Evolutionary conservation across 1,284 basidiomycete genomes (phyloP).

Genomic region (Trichosporon sp.): DNA sequence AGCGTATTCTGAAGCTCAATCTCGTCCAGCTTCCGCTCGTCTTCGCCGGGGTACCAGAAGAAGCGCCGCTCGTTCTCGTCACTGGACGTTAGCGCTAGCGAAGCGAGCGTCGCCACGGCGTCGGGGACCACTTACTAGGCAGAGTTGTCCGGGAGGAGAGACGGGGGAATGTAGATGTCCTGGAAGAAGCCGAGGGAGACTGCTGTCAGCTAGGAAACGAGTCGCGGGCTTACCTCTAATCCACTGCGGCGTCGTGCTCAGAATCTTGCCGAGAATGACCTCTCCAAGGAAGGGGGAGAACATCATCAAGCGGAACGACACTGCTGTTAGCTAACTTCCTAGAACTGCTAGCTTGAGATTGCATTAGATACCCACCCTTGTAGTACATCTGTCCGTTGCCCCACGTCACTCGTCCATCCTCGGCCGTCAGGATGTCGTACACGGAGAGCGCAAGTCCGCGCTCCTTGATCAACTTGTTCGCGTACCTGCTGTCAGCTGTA

Average conservation of each 20-base stretch:
- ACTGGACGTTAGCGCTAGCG: constrained; percentile 21
- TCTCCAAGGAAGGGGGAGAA: constrained; percentile 91
- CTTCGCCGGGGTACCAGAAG: constrained; percentile 72
- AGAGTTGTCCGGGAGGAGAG: constrained; percentile 64
- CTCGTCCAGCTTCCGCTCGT: constrained; percentile 54
- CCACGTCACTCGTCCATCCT: constrained; percentile 90
- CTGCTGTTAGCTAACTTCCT: constrained; percentile 58
- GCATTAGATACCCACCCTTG: constrained; percentile 65
- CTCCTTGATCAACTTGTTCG: constrained; percentile 88
- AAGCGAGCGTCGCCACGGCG: too few relatives aligned
- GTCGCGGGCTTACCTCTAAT: constrained; percentile 67
- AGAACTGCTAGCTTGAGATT: not conserved
- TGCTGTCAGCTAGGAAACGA: constrained; percentile 50
- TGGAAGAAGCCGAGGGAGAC: constrained; percentile 92
- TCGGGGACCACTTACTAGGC: constrained; percentile 30
- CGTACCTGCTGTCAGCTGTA: constrained; percentile 66
- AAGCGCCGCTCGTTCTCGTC: constrained; percentile 66
- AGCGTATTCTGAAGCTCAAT: constrained; percentile 65
- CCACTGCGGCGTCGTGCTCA: constrained; percentile 77
- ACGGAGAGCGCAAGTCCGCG: constrained; percentile 87
- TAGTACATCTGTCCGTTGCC: constrained; percentile 95
- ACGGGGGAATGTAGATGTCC: constrained; percentile 77
- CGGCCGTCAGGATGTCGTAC: constrained; percentile 80
- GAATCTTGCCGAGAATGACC: constrained; percentile 84
- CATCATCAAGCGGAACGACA: constrained; percentile 84